These are phyloP conservation scores for Alternaria ventricosa DNA, from an alignment of 2,329 filamentous ascomycete genomes.

Conservation along the genomic window DNA sequence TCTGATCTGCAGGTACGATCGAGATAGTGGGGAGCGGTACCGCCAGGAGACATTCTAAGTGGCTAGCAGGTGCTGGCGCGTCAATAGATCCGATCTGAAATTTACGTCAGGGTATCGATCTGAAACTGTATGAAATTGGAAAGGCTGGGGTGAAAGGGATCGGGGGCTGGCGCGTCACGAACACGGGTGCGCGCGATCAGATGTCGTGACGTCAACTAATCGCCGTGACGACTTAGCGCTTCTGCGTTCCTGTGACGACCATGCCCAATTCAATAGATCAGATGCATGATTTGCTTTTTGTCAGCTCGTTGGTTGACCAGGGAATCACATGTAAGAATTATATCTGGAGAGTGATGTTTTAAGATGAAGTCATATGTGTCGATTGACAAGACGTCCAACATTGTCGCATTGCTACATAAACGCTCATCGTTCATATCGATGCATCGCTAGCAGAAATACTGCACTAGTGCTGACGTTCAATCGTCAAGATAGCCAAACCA, in stretches of 20 bases:
- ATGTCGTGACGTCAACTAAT: slow-evolving; percentile 12
- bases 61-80: neutral
- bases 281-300: neutral
- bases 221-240: neutral
- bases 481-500: slow-evolving; percentile 6
- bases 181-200: neutral
- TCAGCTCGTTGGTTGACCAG: neutral
- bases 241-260: neutral
- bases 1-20: slow-evolving; percentile 20
- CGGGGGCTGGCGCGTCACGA: slow-evolving; percentile 1
- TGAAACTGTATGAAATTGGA: slow-evolving; percentile 1
- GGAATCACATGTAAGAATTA: neutral
- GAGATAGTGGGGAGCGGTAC: neutral
- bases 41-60: neutral
- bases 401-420: slow-evolving; percentile 14
- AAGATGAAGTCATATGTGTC: neutral
- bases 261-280: neutral
- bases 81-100: neutral
- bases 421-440: slow-evolving; percentile 7
- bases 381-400: slow-evolving; percentile 5
- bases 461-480: slow-evolving; percentile 11
- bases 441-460: slow-evolving; percentile 10
- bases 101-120: neutral
- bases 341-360: neutral
- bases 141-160: slow-evolving; percentile 3